A percentile compares a stretch with the other conserved stretches of the same genome.
Evolutionary conservation across 768 basidiomycete genomes (phyloP).

Genomic region (Crassisporium funariophilum): DNA sequence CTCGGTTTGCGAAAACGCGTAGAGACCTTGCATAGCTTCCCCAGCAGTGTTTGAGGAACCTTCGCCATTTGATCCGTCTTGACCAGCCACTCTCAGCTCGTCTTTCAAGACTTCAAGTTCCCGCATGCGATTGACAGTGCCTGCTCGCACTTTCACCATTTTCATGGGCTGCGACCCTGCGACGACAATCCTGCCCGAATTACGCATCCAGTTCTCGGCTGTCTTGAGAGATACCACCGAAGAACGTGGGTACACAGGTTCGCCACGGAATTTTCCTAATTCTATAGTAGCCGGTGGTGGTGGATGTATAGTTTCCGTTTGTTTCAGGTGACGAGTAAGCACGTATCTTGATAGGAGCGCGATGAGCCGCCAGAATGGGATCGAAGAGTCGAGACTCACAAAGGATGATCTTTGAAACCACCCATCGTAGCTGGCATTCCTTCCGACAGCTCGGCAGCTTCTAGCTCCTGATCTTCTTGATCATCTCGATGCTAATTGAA

Average conservation of each 20-base stretch:
- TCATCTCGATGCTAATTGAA: conserved; percentile 81
- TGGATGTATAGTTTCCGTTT: conserved; percentile 84
- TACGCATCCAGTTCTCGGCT: conserved; percentile 93
- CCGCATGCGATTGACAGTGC: conserved; percentile 76
- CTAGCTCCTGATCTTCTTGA: conserved; percentile 87
- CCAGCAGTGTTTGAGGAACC: conserved; percentile 20
- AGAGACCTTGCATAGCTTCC: conserved; percentile 84
- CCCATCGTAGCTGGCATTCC: conserved; percentile 90
- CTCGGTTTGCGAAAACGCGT: conserved; percentile 84
- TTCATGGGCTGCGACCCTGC: conserved; percentile 85
- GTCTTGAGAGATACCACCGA: conserved; percentile 87
- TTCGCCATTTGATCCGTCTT: conserved; percentile 34
- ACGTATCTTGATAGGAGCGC: conserved; percentile 46
- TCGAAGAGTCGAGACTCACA: conserved; percentile 49
- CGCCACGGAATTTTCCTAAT: conserved; percentile 90
- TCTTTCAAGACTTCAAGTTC: conserved; percentile 57
- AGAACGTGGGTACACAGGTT: conserved; percentile 86
- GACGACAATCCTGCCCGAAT: conserved; percentile 69
- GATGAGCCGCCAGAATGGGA: background rate
- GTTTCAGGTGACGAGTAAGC: conserved; percentile 83
- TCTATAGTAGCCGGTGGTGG: conserved; percentile 62
- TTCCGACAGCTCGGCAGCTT: conserved; percentile 74
- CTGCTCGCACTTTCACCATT: conserved; percentile 81
- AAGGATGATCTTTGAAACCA: conserved; percentile 95
- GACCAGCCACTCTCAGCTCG: conserved; percentile 42